phyloP scores from a whole-genome alignment of 352 stramenopile genomes.

The Phytophthora brassicae region DNA sequence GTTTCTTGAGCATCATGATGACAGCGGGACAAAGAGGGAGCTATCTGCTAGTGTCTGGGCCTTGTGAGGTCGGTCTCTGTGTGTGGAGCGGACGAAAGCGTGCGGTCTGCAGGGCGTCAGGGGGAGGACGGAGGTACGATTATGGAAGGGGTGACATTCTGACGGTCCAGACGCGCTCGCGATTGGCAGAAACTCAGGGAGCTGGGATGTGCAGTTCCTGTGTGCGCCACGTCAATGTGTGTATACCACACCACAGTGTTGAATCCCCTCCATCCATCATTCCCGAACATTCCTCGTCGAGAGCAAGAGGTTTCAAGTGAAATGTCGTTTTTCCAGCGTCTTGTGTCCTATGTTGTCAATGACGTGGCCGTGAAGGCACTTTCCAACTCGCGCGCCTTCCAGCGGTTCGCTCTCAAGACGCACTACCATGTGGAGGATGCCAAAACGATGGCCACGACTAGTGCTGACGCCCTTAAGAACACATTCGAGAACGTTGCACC shows the following conservation, averaged over 20 bases:
- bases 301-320: neutral
- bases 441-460: slow-evolving; percentile 66
- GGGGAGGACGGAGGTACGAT: slow-evolving; percentile 21
- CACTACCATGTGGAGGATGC: slow-evolving; percentile 83
- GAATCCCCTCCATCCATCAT: slow-evolving; percentile 17
- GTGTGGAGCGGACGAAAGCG: slow-evolving; percentile 16
- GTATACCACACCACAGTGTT: slow-evolving; percentile 11
- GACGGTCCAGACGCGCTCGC: slow-evolving; percentile 12
- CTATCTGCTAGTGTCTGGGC: slow-evolving; percentile 2
- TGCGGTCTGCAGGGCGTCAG: slow-evolving; percentile 16
- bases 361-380: slow-evolving; percentile 85
- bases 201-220: neutral
- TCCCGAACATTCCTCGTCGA: slow-evolving; percentile 16
- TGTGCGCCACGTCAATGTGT: neutral
- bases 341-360: slow-evolving; percentile 83
- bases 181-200: slow-evolving; percentile 28
- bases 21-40: neutral
- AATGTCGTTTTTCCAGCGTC: slow-evolving; percentile 86
- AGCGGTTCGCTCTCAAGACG: slow-evolving; percentile 85
- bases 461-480: slow-evolving; percentile 48
- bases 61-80: slow-evolving; percentile 20
- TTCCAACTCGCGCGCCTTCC: slow-evolving; percentile 78
- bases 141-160: slow-evolving; percentile 23
- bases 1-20: slow-evolving; percentile 75
- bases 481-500: slow-evolving; percentile 61